Evolutionary conservation across 176 grass and related monocot genomes (phyloP).

Genomic region (Calamus simplicifolius): DNA sequence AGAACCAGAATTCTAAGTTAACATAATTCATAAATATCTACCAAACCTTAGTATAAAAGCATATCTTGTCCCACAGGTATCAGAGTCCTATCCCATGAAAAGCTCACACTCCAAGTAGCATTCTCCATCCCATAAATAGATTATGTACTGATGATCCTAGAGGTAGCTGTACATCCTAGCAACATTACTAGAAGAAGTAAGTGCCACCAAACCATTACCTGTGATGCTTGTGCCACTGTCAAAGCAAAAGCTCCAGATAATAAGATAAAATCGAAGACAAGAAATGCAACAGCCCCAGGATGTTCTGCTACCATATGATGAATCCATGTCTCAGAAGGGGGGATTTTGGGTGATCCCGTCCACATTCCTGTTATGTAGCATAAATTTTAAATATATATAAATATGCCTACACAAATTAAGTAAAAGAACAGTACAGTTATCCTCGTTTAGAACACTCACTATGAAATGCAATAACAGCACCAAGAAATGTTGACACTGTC

Average conservation of each 20-base stretch:
- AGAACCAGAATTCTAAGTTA: too few species aligned
- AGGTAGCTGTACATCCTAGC: too few species aligned
- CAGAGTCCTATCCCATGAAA: too few species aligned
- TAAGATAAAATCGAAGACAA: slow-evolving; percentile 61
- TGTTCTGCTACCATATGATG: slow-evolving; percentile 67
- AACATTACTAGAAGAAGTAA: too few species aligned
- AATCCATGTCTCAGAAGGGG: slow-evolving; percentile 68
- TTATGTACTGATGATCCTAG: too few species aligned
- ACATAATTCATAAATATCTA: too few species aligned
- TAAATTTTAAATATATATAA: slow-evolving; percentile 8
- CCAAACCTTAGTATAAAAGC: too few species aligned
- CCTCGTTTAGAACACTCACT: slow-evolving; percentile 42
- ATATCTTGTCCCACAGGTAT: too few species aligned
- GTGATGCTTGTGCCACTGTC: slow-evolving; percentile 47
- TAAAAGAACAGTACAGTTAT: not conserved
- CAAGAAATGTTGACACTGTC: slow-evolving; percentile 45
- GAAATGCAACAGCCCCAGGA: slow-evolving; percentile 66
- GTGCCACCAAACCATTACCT: slow-evolving; percentile 36
- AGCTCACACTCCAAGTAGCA: too few species aligned
- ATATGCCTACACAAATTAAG: too few species aligned
- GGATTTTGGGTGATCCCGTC: slow-evolving; percentile 49
- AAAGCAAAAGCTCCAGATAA: slow-evolving; percentile 61
- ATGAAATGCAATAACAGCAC: slow-evolving; percentile 55
- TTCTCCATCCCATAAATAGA: too few species aligned
- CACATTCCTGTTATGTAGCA: slow-evolving; percentile 58